Percentiles rank a stretch among this genome's conserved stretches.
Evolutionary conservation across 257 asterid species (phyloP).

Genomic region (Thymus mandschuricus): DNA sequence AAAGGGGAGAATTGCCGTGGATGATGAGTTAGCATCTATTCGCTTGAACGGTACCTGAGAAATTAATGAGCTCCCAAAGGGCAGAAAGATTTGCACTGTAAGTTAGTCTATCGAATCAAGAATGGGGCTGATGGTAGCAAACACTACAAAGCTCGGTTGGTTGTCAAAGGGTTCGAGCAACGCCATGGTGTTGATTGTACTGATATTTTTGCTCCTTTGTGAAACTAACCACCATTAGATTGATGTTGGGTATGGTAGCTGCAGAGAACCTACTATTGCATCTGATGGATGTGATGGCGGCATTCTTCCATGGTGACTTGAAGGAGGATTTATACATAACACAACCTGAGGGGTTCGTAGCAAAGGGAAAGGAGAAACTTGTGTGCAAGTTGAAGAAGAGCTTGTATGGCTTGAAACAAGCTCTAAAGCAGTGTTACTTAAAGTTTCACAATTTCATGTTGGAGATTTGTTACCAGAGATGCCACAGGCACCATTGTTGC

Average conservation of each 20-base stretch:
- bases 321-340: neutral
- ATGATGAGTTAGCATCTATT: neutral
- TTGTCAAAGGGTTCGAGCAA: neutral
- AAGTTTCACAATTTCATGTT: too few relatives aligned
- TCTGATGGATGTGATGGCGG: neutral
- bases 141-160: neutral
- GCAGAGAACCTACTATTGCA: neutral
- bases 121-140: neutral
- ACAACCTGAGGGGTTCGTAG: neutral
- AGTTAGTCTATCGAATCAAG: constrained; percentile 9
- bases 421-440: too few relatives aligned
- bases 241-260: neutral
- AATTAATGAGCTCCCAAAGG: constrained; percentile 16
- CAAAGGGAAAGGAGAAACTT: neutral
- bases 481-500: too few relatives aligned
- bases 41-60: neutral
- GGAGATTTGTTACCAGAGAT: too few relatives aligned
- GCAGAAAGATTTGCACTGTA: neutral
- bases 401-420: neutral
- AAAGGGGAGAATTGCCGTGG: neutral
- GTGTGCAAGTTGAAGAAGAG: neutral
- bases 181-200: neutral
- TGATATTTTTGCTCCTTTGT: neutral
- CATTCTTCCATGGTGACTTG: neutral
- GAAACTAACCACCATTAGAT: neutral